Evolutionary conservation across 176 grass and related monocot species (phyloP), one percentile per base, ranked within the genome.

Genomic region (Alloteropsis semialata): DNA sequence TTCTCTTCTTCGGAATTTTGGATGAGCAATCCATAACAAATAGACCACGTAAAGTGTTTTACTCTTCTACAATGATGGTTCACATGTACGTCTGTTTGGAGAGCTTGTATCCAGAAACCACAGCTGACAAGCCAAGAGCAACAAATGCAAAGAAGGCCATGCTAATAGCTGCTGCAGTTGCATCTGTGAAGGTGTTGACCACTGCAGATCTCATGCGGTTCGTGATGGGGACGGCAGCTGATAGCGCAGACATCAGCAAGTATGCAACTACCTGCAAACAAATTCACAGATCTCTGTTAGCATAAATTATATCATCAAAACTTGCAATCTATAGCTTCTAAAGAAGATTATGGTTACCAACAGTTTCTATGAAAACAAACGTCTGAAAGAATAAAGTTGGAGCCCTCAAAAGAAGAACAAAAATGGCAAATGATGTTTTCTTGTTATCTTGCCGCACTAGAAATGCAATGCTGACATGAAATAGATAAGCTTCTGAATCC

Each of bases 81-180:
- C 79, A 98, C 69, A 95, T 86, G 58, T 95, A 88, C 8, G 81
- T 89, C 86, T 90, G 90, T 81, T 84, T 94, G 14, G 92, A 95
- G 39, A 98, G 79, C 75, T 87, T 98, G 77, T 93, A 95, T 37
- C 96, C 96, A 4, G 95, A 94, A 82, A 91, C 54, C 1, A 91
- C 37, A 19, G 96, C 82, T 50, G 96, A 90, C 84, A 95, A 73
- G 55, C 88, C 96, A 17, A 94, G 87, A 17, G 75, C 43, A 33
- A 82, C 77, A 78, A 98, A 98, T 50, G 96, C 87, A 72, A 98
- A 87, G 84, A 98, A 98, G 33, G 84, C 71, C 96, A 98, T 95
- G 84, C 96, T 91, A 57, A 98, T 98, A 0, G 92, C 87, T 1
- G 92, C 92, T n/a, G 88, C 84, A 0, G 87, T 90, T 0, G 87